phyloP scores from a whole-genome alignment of 2,329 filamentous ascomycete genomes.

The Botrytis tulipae region DNA sequence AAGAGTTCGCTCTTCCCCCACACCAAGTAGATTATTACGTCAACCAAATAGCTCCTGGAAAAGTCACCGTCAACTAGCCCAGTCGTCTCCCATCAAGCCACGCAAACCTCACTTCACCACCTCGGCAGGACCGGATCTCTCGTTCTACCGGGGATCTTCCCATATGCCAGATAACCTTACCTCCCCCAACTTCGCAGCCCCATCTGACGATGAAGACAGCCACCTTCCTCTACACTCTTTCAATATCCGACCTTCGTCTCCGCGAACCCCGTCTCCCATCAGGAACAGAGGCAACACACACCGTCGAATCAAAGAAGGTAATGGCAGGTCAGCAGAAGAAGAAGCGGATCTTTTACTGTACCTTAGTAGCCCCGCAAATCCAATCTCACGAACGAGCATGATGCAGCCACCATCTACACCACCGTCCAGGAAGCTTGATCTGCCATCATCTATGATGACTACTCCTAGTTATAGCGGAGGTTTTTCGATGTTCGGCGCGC shows the following conservation, averaged over 20 bases:
- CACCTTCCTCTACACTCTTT: constrained; percentile 77
- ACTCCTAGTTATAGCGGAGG: constrained; percentile 69
- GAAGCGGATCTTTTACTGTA: constrained; percentile 80
- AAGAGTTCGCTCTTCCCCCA: constrained; percentile 66
- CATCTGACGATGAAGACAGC: constrained; percentile 79
- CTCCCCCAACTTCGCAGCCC: constrained; percentile 59
- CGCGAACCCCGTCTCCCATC: constrained; percentile 74
- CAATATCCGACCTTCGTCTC: constrained; percentile 74
- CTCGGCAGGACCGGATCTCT: constrained; percentile 67
- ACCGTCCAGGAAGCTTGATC: constrained; percentile 65
- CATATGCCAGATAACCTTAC: constrained; percentile 62
- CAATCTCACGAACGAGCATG: constrained; percentile 54
- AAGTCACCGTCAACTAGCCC: constrained; percentile 69
- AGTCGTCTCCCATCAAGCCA: constrained; percentile 83
- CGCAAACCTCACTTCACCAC: constrained; percentile 73
- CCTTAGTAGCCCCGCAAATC: constrained; percentile 78
- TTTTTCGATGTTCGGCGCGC: constrained; percentile 62
- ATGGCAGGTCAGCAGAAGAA: constrained; percentile 67
- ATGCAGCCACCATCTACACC: constrained; percentile 76
- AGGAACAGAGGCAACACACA: constrained; percentile 50
- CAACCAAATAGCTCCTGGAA: constrained; percentile 67
- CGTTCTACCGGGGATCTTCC: constrained; percentile 65
- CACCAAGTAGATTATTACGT: constrained; percentile 56
- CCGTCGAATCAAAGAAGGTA: constrained; percentile 50
- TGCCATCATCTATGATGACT: constrained; percentile 86